A percentile compares a stretch with the other conserved stretches of the same genome.
These are phyloP conservation scores for Dactylonectria estremocensis DNA, from an alignment of 2,329 filamentous ascomycete genomes.

Conservation along the genomic window DNA sequence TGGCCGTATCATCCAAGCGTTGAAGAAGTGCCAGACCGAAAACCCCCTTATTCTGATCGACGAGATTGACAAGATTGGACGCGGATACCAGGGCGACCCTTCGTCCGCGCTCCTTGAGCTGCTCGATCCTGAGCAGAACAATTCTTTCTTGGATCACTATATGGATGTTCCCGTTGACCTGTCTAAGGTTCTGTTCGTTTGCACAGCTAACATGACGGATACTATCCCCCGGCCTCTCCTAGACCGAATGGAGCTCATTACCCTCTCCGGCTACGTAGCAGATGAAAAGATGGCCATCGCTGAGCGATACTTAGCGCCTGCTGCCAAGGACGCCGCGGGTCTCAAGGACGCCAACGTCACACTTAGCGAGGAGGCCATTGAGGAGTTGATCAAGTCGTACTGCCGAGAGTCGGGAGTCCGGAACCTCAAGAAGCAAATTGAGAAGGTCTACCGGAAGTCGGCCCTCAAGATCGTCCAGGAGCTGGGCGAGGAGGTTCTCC, in stretches of 20 bases:
- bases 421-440: constrained; percentile 99
- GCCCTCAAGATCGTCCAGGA: constrained; percentile 98
- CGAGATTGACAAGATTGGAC: constrained; percentile 97
- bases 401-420: constrained; percentile 97
- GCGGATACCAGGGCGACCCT: constrained; percentile 96
- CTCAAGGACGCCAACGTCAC: constrained; percentile 91
- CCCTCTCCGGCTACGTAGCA: constrained; percentile 94
- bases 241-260: constrained; percentile 98
- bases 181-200: constrained; percentile 98
- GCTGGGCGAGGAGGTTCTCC: constrained; percentile 85
- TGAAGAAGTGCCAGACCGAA: constrained; percentile 99
- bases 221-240: constrained; percentile 95
- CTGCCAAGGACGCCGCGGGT: constrained; percentile 94
- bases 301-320: constrained; percentile 90
- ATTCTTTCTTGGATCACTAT: constrained; percentile 97
- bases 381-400: constrained; percentile 98
- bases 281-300: constrained; percentile 99
- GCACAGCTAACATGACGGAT: constrained; percentile 98
- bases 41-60: constrained; percentile 97
- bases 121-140: constrained; percentile 97
- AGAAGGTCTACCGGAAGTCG: constrained; percentile 98
- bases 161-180: constrained; percentile 98
- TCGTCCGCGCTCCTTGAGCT: constrained; percentile 94
- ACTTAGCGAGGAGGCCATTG: constrained; percentile 89
- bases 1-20: constrained; percentile 95